These are phyloP conservation scores for Hansenula anomala DNA, from an alignment of 1,139 yeast species.

Conservation along the genomic window DNA sequence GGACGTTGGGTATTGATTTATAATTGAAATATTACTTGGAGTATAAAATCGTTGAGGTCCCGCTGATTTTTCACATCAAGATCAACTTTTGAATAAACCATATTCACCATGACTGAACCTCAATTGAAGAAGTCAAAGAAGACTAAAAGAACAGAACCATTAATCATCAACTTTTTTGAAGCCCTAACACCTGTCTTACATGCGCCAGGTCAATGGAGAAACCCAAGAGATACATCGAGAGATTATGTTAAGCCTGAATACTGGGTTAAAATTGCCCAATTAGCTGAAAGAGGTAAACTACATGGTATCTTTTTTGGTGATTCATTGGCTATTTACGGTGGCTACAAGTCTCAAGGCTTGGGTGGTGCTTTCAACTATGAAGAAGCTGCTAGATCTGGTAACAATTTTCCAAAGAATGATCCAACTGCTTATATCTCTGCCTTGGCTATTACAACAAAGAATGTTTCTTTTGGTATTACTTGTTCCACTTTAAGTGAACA, in stretches of 20 bases:
- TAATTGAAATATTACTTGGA: no score
- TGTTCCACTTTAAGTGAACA: slow-evolving; percentile 37
- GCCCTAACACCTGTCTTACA: slow-evolving; percentile 30
- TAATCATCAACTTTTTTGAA: slow-evolving; percentile 13
- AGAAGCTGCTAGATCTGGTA: slow-evolving; percentile 37
- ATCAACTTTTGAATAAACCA: not conserved
- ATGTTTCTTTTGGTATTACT: slow-evolving; percentile 38
- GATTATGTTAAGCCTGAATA: slow-evolving; percentile 35
- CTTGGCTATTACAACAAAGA: slow-evolving; percentile 39
- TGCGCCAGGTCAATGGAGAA: slow-evolving; percentile 38
- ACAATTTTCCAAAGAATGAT: slow-evolving; percentile 39
- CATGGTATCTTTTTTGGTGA: slow-evolving; percentile 44
- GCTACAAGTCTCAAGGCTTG: slow-evolving; percentile 24
- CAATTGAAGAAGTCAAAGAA: not conserved
- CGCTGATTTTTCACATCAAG: no score
- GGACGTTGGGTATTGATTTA: no score
- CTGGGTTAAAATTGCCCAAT: slow-evolving; percentile 41
- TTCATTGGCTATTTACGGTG: slow-evolving; percentile 42
- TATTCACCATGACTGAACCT: not conserved
- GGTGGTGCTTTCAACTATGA: slow-evolving; percentile 33
- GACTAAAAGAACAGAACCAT: slow-evolving; percentile 3
- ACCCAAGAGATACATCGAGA: slow-evolving; percentile 37
- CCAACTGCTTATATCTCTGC: slow-evolving; percentile 39
- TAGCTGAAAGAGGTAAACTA: slow-evolving; percentile 41
- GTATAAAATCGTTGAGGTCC: no score